phyloP scores from a whole-genome alignment of 352 stramenopile genomes.

The Pythium myriotylum region DNA sequence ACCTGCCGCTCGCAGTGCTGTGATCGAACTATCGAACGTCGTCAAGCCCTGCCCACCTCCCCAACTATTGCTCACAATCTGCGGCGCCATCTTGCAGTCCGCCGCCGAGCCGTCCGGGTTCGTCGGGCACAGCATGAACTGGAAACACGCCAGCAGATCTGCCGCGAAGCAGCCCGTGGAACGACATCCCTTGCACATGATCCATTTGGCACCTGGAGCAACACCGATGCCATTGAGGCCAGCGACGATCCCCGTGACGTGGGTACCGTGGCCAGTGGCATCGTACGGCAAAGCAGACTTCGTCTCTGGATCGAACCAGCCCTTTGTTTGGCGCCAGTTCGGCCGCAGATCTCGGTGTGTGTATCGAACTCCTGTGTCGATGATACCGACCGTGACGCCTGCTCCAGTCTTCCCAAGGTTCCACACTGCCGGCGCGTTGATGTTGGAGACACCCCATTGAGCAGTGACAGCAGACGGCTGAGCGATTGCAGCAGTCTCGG shows the following conservation, averaged over 20 bases:
- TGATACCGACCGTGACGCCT: conserved; percentile 57
- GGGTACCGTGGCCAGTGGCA: conserved; percentile 53
- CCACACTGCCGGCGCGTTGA: conserved; percentile 55
- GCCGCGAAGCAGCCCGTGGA: conserved; percentile 42
- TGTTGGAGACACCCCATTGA: conserved; percentile 55
- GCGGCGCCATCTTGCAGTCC: conserved; percentile 55
- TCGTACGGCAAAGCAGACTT: conserved; percentile 43
- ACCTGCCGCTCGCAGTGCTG: conserved; percentile 43
- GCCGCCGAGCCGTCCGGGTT: conserved; percentile 31
- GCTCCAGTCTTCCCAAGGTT: conserved; percentile 49
- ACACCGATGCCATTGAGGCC: conserved; percentile 54
- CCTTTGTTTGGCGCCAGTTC: conserved; percentile 48
- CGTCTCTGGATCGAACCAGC: conserved; percentile 62
- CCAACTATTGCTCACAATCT: conserved; percentile 78
- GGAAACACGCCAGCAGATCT: conserved; percentile 54
- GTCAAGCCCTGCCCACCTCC: conserved; percentile 47
- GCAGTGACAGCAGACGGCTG: conserved; percentile 33
- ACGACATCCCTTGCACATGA: conserved; percentile 56
- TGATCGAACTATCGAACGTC: conserved; percentile 48
- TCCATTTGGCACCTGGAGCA: conserved; percentile 55
- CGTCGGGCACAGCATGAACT: conserved; percentile 75
- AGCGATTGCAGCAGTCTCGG: conserved; percentile 12
- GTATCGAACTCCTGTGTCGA: conserved; percentile 57
- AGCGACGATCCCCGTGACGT: conserved; percentile 50
- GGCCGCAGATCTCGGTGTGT: conserved; percentile 47